A percentile compares a stretch with the other conserved stretches of the same genome.
Evolutionary conservation across 2,329 filamentous ascomycete genomes (phyloP).

Genomic region (Leptographium galeiforme): DNA sequence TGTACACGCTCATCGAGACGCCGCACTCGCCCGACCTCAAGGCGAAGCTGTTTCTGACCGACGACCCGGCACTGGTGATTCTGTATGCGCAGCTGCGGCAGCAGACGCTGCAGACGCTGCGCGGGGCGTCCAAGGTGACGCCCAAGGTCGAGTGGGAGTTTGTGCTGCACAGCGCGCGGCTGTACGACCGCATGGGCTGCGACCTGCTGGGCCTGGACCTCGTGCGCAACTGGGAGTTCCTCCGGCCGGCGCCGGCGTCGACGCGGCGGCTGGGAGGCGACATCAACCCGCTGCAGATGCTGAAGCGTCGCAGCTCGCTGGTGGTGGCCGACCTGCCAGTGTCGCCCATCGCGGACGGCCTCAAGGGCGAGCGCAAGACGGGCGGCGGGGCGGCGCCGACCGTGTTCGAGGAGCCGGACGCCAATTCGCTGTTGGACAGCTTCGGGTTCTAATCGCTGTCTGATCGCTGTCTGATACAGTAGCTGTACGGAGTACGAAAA

Average conservation of each 20-base stretch:
- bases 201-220: conserved; percentile 79
- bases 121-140: conserved; percentile 70
- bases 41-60: conserved; percentile 69
- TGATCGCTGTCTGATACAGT: too few relatives aligned
- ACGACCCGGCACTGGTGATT: conserved; percentile 79
- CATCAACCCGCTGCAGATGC: conserved; percentile 52
- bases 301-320: conserved; percentile 60
- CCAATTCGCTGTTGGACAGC: conserved; percentile 74
- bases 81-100: conserved; percentile 78
- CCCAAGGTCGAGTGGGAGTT: conserved; percentile 78
- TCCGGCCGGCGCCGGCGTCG: conserved; percentile 29
- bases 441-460: conserved; percentile 60
- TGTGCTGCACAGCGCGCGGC: conserved; percentile 67
- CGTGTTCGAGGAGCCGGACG: conserved; percentile 85
- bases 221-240: conserved; percentile 72
- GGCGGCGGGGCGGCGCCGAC: conserved; percentile 44
- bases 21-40: conserved; percentile 56
- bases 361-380: conserved; percentile 27
- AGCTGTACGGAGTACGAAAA: too few relatives aligned
- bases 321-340: conserved; percentile 63
- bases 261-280: conserved; percentile 29
- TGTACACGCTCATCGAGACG: conserved; percentile 59
- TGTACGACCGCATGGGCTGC: conserved; percentile 88
- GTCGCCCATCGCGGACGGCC: conserved; percentile 17
- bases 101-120: conserved; percentile 68